A percentile compares a stretch with the other conserved stretches of the same genome.
Evolutionary conservation across 176 grass and related monocot species (phyloP).

Genomic region (Calamus simplicifolius): DNA sequence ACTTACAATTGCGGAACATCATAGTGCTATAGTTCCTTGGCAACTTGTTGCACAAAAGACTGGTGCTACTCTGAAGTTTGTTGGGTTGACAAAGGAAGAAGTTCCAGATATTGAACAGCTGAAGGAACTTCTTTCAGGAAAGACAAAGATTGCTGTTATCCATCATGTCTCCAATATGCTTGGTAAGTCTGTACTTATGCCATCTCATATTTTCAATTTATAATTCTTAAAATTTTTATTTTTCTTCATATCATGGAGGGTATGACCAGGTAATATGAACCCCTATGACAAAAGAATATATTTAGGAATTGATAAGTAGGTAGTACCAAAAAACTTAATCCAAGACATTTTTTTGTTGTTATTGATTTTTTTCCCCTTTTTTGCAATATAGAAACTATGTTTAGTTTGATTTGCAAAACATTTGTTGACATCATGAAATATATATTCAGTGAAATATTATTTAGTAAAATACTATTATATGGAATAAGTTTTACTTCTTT

Average conservation of each 20-base stretch:
- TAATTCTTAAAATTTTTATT: background rate
- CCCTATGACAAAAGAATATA: too few relatives aligned
- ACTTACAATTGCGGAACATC: slow-evolving; percentile 82
- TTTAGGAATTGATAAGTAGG: too few relatives aligned
- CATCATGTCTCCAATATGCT: slow-evolving; percentile 90
- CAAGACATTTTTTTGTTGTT: too few relatives aligned
- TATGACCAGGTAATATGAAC: background rate
- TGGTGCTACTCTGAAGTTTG: slow-evolving; percentile 80
- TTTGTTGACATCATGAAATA: too few relatives aligned
- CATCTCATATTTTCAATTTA: slow-evolving; percentile 11
- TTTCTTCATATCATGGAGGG: background rate
- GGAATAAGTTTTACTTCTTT: too few relatives aligned
- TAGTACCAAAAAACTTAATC: too few relatives aligned
- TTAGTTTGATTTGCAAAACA: too few relatives aligned
- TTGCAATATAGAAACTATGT: too few relatives aligned
- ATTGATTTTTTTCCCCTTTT: too few relatives aligned
- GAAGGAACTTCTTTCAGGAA: slow-evolving; percentile 68
- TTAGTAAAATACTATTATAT: too few relatives aligned
- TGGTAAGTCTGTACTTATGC: slow-evolving; percentile 32
- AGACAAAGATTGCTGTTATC: slow-evolving; percentile 79
- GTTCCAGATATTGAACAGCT: slow-evolving; percentile 76
- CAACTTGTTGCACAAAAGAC: slow-evolving; percentile 80
- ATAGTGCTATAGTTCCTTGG: slow-evolving; percentile 89
- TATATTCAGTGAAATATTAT: too few relatives aligned
- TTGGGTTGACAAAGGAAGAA: slow-evolving; percentile 75